Percentiles rank a stretch among this genome's conserved stretches.
Evolutionary conservation across 1,284 basidiomycete species (phyloP).

Genomic region (Irpex lacteus): DNA sequence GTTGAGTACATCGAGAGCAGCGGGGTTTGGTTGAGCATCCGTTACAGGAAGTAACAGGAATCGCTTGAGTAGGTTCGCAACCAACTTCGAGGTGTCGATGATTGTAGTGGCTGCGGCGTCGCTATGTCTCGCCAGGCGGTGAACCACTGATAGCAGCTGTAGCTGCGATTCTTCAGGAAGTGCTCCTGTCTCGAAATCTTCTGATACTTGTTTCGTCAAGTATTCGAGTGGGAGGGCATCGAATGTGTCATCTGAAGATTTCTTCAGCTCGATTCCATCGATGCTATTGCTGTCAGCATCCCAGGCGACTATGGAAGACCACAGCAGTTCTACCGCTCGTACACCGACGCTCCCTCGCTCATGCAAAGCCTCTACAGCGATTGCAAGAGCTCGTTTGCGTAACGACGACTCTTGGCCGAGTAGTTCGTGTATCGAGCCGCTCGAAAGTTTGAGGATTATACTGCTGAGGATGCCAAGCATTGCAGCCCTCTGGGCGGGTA

Average conservation of each 20-base stretch:
- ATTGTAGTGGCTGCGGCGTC: conserved; percentile 55
- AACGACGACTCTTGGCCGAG: conserved; percentile 44
- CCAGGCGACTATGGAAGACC: conserved; percentile 69
- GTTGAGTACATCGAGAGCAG: conserved; percentile 58
- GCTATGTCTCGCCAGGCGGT: conserved; percentile 58
- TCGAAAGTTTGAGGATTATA: conserved; percentile 46
- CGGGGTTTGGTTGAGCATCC: conserved; percentile 42
- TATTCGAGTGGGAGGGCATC: conserved; percentile 51
- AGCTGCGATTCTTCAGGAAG: conserved; percentile 47
- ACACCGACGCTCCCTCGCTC: conserved; percentile 69
- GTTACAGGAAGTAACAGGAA: conserved; percentile 56
- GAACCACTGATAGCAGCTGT: conserved; percentile 64
- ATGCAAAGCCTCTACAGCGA: conserved; percentile 59
- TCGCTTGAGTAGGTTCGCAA: conserved; percentile 49
- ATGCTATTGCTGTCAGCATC: conserved; percentile 38
- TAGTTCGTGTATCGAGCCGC: conserved; percentile 37
- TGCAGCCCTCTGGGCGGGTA: conserved; percentile 79
- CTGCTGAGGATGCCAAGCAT: conserved; percentile 77
- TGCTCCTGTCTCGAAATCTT: conserved; percentile 36
- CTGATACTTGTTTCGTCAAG: conserved; percentile 50
- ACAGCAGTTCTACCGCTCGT: conserved; percentile 65
- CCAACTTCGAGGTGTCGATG: conserved; percentile 48
- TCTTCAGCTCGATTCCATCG: conserved; percentile 47
- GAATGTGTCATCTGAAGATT: conserved; percentile 17
- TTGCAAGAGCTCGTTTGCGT: conserved; percentile 58